Evolutionary conservation across 495 filamentous ascomycete genomes (phyloP), one percentile per base, ranked within the genome.

Genomic region (Hypoxylon crocopeplum): DNA sequence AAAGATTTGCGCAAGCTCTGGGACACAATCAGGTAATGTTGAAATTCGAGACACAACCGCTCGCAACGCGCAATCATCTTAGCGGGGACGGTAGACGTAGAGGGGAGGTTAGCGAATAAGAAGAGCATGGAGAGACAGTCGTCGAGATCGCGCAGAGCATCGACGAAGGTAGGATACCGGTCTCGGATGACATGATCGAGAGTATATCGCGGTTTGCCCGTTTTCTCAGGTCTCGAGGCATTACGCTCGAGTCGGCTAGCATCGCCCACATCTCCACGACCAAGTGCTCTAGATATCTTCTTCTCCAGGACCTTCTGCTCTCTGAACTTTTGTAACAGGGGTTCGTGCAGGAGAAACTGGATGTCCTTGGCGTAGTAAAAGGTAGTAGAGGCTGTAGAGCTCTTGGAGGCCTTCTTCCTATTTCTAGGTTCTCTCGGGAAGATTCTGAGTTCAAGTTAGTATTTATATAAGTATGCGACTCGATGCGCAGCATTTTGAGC

Each of bases 341-440:
- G 94, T 73, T 98, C 94, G 73, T 98, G 94, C 44, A 97, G 87
- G 20, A 98, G 86, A 64, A 96, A 98, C 75, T 97, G 92, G 67
- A 98, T 96, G 70, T 98, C 94, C 79, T 94, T 96, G 66, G 93
- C 90, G 79, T 98, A 98, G 83, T 98, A 98, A 79, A 97, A 98
- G 53, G 95, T 98, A 12, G 94, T 98, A 37, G 87, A 89, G 32
- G 88, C 84, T 1, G 90, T 97, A 37, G 90, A 84, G 47, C 89
- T 89, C 75, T 96, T 97, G 66, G 90, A 90, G 36, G 87, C 94
- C 82, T 96, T 97, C 79, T 94, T 97, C 83, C 92, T 96, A 73
- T 86, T 96, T 49, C 94, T 83, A 30, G 94, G 94, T 78, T 98
- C 95, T 70, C 94, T 87, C 54, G 94, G 94, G 74, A 97, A 98